These are phyloP conservation scores for Chiua virens DNA, from an alignment of 768 basidiomycete genomes.

Conservation along the genomic window DNA sequence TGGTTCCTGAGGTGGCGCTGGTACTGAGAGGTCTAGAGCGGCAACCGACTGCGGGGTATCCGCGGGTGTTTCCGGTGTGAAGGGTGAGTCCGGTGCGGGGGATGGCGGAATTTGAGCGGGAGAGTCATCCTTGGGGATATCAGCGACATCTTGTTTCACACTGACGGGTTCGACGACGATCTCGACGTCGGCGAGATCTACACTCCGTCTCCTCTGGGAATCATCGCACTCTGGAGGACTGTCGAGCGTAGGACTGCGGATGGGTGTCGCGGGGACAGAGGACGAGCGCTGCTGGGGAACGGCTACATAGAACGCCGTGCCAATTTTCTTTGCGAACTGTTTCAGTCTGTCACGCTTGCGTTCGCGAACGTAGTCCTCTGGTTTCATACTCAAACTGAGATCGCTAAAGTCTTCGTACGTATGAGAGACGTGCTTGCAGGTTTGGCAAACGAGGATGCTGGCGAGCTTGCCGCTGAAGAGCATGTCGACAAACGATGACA, in stretches of 20 bases:
- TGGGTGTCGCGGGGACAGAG: conserved; percentile 52
- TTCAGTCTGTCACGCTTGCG: conserved; percentile 78
- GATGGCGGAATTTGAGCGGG: conserved; percentile 1
- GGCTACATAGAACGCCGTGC: conserved; percentile 23
- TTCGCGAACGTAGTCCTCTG: conserved; percentile 71
- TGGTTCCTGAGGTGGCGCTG: conserved; percentile 3
- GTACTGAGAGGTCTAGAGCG: conserved; percentile 1
- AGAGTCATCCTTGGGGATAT: conserved; percentile 1
- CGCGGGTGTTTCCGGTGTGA: conserved; percentile 15
- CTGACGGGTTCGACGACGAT: conserved; percentile 15
- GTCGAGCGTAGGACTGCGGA: conserved; percentile 33
- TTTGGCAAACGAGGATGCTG: conserved; percentile 90
- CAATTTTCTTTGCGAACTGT: conserved; percentile 66
- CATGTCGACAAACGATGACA: conserved; percentile 81
- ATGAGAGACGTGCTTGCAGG: conserved; percentile 90
- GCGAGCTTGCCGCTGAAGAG: conserved; percentile 88
- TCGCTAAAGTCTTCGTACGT: conserved; percentile 85
- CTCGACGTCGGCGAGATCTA: conserved; percentile 37
- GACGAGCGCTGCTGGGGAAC: conserved; percentile 49
- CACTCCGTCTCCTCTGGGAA: conserved; percentile 32
- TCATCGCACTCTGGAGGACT: conserved; percentile 20
- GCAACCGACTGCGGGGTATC: conserved; percentile 7
- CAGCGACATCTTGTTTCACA: neutral
- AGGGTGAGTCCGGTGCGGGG: conserved; percentile 6
- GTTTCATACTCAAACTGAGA: conserved; percentile 85